A percentile compares a stretch with the other conserved stretches of the same genome.
Evolutionary conservation across 305 asterid species (phyloP).

Genomic region (Fraxinus platypoda): DNA sequence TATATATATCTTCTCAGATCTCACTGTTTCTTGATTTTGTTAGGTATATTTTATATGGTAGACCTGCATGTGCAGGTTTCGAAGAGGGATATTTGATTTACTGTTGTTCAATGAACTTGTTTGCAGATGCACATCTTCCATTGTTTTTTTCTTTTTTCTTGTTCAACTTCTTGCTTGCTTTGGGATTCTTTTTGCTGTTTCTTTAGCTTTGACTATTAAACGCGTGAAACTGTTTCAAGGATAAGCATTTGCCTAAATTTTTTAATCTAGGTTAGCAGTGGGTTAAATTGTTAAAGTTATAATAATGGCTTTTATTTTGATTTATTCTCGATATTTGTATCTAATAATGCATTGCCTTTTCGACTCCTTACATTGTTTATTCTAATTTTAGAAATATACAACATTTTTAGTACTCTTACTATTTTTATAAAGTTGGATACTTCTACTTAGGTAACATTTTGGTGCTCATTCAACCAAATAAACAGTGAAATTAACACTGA

Average conservation of each 20-base stretch:
- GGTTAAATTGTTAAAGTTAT: not conserved
- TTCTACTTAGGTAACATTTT: not conserved
- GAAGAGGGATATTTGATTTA: conserved; percentile 38
- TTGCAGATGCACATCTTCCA: conserved; percentile 33
- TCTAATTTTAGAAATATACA: not conserved
- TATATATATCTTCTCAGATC: conserved; percentile 30
- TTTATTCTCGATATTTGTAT: not conserved
- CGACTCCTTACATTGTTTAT: not conserved
- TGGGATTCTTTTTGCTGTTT: conserved; percentile 14
- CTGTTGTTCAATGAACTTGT: conserved; percentile 15
- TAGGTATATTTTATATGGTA: conserved; percentile 7
- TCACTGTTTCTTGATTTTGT: conserved; percentile 31
- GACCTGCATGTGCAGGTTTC: conserved; percentile 67
- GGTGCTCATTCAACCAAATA: not conserved
- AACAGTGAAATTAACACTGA: not conserved
- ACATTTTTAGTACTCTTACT: not conserved
- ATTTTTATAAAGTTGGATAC: not conserved
- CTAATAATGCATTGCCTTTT: not conserved
- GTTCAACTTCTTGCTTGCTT: not conserved
- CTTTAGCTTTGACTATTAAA: conserved; percentile 20
- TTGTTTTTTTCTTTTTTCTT: not conserved
- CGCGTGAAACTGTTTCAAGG: conserved; percentile 26
- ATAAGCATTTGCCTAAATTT: not conserved
- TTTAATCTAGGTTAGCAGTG: not conserved
- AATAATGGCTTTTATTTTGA: not conserved